Percentiles rank a stretch among this genome's conserved stretches.
phyloP scores from a whole-genome alignment of 208 protist species.

The Strigomonas galati region DNA sequence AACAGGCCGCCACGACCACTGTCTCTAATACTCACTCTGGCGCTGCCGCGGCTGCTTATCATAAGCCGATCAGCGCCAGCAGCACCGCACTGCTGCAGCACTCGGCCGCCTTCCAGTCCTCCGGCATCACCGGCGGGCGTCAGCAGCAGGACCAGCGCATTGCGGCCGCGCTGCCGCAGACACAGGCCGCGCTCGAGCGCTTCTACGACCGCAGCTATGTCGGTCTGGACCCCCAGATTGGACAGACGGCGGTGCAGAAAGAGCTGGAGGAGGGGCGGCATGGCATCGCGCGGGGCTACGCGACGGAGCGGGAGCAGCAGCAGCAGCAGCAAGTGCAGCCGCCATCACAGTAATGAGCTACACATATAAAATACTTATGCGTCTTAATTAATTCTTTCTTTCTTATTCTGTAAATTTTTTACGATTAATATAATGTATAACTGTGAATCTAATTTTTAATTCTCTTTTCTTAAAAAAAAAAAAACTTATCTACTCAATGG shows the following conservation, averaged over 20 bases:
- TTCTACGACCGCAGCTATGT: conserved; percentile 73
- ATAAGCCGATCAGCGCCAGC: too few relatives aligned
- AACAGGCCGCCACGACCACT: not conserved
- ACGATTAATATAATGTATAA: conserved; percentile 5
- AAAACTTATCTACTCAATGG: not conserved
- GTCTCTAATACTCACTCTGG: too few relatives aligned
- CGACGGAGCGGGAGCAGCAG: conserved; percentile 36
- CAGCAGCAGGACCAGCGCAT: conserved; percentile 13
- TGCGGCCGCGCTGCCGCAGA: conserved; percentile 6
- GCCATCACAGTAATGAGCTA: not conserved
- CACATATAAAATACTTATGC: not conserved
- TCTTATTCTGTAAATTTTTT: conserved; percentile 9
- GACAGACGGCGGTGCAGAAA: conserved; percentile 75
- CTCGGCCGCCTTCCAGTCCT: not conserved
- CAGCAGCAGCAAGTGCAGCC: conserved; percentile 6
- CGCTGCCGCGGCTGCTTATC: too few relatives aligned
- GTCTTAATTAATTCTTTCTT: conserved; percentile 3
- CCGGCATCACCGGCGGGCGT: conserved; percentile 6
- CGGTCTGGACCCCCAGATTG: conserved; percentile 67
- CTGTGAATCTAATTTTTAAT: not conserved
- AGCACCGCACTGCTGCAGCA: too few relatives aligned
- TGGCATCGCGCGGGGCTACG: conserved; percentile 83
- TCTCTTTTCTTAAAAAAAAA: conserved; percentile 5
- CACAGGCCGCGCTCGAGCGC: conserved; percentile 43
- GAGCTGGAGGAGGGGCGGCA: conserved; percentile 59